Base-by-base conservation (phyloP, 352 stramenopile species). In the Discostella stelligera region DNA sequence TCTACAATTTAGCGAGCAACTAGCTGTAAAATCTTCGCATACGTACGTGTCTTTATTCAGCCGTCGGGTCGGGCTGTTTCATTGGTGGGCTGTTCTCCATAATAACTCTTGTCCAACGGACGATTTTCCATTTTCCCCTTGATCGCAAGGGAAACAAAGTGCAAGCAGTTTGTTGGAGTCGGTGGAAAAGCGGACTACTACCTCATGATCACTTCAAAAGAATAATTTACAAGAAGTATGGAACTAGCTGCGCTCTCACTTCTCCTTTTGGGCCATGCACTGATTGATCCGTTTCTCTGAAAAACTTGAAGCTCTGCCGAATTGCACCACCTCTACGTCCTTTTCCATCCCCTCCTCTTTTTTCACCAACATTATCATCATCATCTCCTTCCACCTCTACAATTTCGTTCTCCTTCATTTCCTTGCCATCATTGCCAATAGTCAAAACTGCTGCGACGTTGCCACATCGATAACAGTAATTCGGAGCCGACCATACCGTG, bases 371-470 rank as follows among this genome's bases (percentile, higher is more conserved):
- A 10, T 14, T 8, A 14, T 69, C 58, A 11, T 73, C 59, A 32
- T 69, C 48, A 6, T 53, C 70, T 32, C 67, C 70, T 60, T 79
- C 72, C 11, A 74, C 66, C 32, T 78, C 68, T 11, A 84, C 65
- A 61, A 77, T 77, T 59, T 84, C 68, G 62, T 79, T 82, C 27
- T 79, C 75, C 32, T 75, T 74, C 46, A 39, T 58, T 16, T 77
- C 58, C 55, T 71, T 74, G 0, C 66, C 67, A 55, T 84, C 70
- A 10, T 81, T 74, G 13, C 86, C 96, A 79, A 98, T 96, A 82
- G 97, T 95, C 69, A 99, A 86, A 83, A 99, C 98, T 30, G 96
- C 96, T 6, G 97, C 97, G 10, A 99, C 96, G 80, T 99, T 99
- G 27, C 97, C 97, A 78, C 96, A 96, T 50, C 91, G 78, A 85